Evolutionary conservation across 306 rosid genomes (phyloP).

Genomic region (Begonia fuchsioides): DNA sequence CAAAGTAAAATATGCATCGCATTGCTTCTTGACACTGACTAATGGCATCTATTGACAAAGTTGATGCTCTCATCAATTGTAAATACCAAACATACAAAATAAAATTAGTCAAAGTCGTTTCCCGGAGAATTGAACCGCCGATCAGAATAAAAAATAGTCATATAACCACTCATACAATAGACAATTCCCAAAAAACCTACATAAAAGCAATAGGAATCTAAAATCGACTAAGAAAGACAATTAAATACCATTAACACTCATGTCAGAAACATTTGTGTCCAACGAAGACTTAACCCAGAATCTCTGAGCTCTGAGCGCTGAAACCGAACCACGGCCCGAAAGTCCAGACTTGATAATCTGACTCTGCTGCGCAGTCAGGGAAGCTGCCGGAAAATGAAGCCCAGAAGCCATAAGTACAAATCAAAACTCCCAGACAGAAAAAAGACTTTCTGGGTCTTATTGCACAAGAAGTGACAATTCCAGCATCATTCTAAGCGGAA

Average conservation of each 20-base stretch:
- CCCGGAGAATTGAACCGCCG: too few relatives aligned
- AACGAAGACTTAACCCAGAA: constrained; percentile 51
- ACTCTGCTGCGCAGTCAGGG: constrained; percentile 23
- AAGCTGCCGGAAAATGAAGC: constrained; percentile 36
- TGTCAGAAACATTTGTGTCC: constrained; percentile 72
- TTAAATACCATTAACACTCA: constrained; percentile 63
- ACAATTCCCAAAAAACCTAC: too few relatives aligned
- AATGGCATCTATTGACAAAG: too few relatives aligned
- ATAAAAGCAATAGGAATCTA: background rate
- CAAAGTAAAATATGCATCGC: too few relatives aligned
- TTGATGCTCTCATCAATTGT: too few relatives aligned
- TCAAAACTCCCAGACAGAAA: background rate
- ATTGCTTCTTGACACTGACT: too few relatives aligned
- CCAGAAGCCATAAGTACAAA: constrained; percentile 44
- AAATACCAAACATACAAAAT: too few relatives aligned
- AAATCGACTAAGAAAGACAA: background rate
- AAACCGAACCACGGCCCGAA: constrained; percentile 22
- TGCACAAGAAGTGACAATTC: background rate
- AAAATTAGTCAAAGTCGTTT: too few relatives aligned
- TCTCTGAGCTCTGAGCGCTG: constrained; percentile 17
- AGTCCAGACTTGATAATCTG: constrained; percentile 13
- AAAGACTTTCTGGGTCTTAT: background rate
- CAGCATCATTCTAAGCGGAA: background rate
- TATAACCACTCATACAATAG: too few relatives aligned
- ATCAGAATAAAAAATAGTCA: too few relatives aligned